Conservation (phyloP, 2,329 filamentous ascomycete genomes). For the Hirsutella rhossiliensis region DNA sequence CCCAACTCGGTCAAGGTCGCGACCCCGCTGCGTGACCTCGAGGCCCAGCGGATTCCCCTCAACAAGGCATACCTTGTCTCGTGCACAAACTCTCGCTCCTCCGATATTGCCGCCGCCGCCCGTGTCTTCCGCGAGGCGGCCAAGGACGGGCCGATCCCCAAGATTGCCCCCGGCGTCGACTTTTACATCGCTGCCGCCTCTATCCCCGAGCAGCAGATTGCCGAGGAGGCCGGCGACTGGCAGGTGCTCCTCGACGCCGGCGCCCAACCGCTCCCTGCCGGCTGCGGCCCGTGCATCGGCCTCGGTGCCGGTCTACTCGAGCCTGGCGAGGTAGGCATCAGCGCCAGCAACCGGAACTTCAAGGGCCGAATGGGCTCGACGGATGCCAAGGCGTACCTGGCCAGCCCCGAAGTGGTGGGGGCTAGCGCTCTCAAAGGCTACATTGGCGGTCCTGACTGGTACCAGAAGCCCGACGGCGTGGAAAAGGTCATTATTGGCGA, state of each 20-base stretch:
- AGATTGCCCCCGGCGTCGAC: constrained; percentile 62
- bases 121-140: constrained; percentile 71
- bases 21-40: constrained; percentile 64
- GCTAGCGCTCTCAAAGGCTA: constrained; percentile 68
- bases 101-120: constrained; percentile 72
- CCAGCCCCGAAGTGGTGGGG: constrained; percentile 82
- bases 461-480: constrained; percentile 57
- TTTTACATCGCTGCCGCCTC: constrained; percentile 88
- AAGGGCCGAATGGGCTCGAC: constrained; percentile 70
- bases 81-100: constrained; percentile 77
- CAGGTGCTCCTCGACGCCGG: constrained; percentile 41
- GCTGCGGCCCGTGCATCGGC: constrained; percentile 80
- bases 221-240: constrained; percentile 75
- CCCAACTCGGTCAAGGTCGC: constrained; percentile 87
- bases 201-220: constrained; percentile 57
- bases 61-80: constrained; percentile 80
- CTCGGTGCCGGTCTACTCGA: constrained; percentile 68
- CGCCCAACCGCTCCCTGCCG: constrained; percentile 43
- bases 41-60: constrained; percentile 60
- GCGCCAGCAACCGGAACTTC: constrained; percentile 78
- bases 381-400: constrained; percentile 67
- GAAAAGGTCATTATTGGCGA: constrained; percentile 58
- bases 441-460: constrained; percentile 68
- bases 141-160: constrained; percentile 49
- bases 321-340: constrained; percentile 76